A percentile compares a stretch with the other conserved stretches of the same genome.
Conservation (phyloP, 768 basidiomycete genomes). For the Filobasidium floriforme region DNA sequence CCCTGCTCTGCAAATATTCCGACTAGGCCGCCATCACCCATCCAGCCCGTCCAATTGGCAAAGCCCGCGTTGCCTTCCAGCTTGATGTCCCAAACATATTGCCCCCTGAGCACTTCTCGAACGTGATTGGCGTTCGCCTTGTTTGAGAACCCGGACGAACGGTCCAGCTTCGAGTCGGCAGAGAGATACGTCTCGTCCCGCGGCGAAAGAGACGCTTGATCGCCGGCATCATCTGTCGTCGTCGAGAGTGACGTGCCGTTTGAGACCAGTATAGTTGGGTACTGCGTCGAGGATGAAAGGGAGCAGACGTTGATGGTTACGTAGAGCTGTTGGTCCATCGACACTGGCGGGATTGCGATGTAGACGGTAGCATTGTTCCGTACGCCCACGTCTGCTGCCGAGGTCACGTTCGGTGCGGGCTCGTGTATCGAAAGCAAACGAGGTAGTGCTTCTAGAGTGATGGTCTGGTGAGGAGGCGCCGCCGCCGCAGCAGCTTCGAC, state of each 20-base stretch:
- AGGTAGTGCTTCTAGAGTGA: not conserved
- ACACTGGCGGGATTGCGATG: conserved; percentile 10
- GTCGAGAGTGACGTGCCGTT: conserved; percentile 34
- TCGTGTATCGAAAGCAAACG: not conserved
- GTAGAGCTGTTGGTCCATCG: conserved; percentile 27
- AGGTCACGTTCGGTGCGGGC: not conserved
- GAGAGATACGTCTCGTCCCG: not conserved
- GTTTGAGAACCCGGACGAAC: not conserved
- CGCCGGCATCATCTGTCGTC: not conserved
- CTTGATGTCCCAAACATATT: conserved; percentile 8
- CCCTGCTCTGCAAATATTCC: conserved; percentile 9
- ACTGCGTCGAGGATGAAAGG: conserved; percentile 34
- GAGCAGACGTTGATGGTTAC: conserved; percentile 40
- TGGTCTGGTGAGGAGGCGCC: not conserved
- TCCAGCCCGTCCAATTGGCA: conserved; percentile 37
- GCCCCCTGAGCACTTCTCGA: conserved; percentile 1
- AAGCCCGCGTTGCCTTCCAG: conserved; percentile 26
- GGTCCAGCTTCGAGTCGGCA: conserved; percentile 6
- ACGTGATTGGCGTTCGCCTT: not conserved
- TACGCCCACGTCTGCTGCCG: not conserved
- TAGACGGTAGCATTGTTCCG: conserved; percentile 10
- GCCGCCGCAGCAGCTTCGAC: too few species aligned
- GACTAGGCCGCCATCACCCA: conserved; percentile 19
- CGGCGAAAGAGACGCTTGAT: not conserved
- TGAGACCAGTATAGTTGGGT: conserved; percentile 36